phyloP scores from a whole-genome alignment of 2,329 filamentous ascomycete genomes.

The Chrysosporium queenslandicum region DNA sequence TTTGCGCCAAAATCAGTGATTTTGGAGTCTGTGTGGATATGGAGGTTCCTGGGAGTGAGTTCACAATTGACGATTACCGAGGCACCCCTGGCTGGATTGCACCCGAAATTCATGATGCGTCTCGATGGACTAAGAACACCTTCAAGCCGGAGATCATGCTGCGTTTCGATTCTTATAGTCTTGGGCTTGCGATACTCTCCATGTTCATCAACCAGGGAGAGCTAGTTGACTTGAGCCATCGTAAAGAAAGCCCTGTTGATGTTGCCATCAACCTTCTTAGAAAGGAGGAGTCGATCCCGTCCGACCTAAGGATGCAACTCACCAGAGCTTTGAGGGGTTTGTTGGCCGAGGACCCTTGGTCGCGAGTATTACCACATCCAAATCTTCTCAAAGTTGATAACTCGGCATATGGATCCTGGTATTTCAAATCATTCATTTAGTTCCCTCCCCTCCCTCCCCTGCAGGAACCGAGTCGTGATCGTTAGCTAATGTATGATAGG shows the following conservation, averaged over 20 bases:
- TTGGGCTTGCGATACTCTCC: slow-evolving; percentile 22
- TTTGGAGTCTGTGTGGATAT: slow-evolving; percentile 26
- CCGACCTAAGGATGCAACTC: slow-evolving; percentile 17
- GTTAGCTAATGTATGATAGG: slow-evolving; percentile 15
- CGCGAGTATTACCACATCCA: slow-evolving; percentile 18
- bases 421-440: no score
- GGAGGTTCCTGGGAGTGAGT: slow-evolving; percentile 18
- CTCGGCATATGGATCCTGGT: slow-evolving; percentile 21
- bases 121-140: slow-evolving; percentile 11
- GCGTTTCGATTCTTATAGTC: slow-evolving; percentile 24
- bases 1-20: slow-evolving; percentile 24
- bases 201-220: slow-evolving; percentile 20
- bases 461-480: no score
- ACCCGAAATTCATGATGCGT: slow-evolving; percentile 17
- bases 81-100: slow-evolving; percentile 22
- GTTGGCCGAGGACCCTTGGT: slow-evolving; percentile 21
- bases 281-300: slow-evolving; percentile 17
- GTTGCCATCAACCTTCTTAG: slow-evolving; percentile 17
- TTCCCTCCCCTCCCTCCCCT: no score
- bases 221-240: slow-evolving; percentile 11
- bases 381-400: slow-evolving; percentile 19
- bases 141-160: slow-evolving; percentile 23
- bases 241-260: slow-evolving; percentile 12
- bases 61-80: slow-evolving; percentile 21
- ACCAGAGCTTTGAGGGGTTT: slow-evolving; percentile 18